Base-by-base conservation (phyloP, 768 basidiomycete species). In the Psilocybe cubensis region DNA sequence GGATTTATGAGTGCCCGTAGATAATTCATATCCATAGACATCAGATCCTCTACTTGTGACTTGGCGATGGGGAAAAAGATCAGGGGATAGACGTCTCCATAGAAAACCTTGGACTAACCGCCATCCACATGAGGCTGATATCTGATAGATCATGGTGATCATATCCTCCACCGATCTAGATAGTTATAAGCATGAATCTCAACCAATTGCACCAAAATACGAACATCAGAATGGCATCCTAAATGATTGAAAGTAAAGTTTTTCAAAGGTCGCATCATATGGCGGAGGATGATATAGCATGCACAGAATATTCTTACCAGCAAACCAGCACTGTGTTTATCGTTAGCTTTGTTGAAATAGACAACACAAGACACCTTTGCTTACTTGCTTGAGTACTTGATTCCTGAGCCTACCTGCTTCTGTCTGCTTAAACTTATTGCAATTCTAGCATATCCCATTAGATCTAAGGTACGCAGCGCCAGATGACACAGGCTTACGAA, bases 91-190 rank as follows among this genome's bases (percentile, higher is more conserved):
- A 38, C 12, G 12, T 18, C 12, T 1, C 11, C 35, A 17, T 21
- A 42, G 18, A n/a, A 17, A 33, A 38, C 7, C 20, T 20, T 18
- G 52, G 9, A 76, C 81, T 31, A 63, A 87, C 85, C 52, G 76
- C 77, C 84, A 88, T 87, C 87, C 86, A 88, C 41, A 72, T 70
- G 48, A 91, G 72, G 12, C 84, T 79, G 23, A 90, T 42, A 64
- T 89, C 87, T 0, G 89, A 79, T 25, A 91, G 68, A 62, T 91
- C 89, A 66, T 89, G 89, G 42, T 83, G 75, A 25, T 76, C 66
- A 69, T 83, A 91, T 35, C 89, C 89, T 24, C 89, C 89, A 14
- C 88, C 88, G 44, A 87, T 80, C 89, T 90, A 59, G 48, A 21
- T 11, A 9, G 14, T 12, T 9, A 35, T 23, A 57, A 1, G 12